Base-by-base conservation (phyloP, 257 asterid genomes). In the Leptodermis oblonga region DNA sequence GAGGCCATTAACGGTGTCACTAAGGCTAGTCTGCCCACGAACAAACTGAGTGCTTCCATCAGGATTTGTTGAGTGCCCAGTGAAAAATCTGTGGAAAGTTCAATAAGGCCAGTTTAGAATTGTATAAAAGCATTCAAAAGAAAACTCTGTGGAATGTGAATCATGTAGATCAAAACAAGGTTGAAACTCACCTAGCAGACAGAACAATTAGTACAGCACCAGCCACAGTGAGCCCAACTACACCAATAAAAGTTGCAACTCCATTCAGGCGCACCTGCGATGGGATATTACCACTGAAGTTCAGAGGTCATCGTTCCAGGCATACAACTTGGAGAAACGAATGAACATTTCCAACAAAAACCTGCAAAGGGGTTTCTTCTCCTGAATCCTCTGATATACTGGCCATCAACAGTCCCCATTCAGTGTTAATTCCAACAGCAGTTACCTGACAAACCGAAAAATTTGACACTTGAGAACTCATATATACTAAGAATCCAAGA, bases 351-450 rank as follows among this genome's bases (percentile, higher is more conserved):
- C 6, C 0, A 36, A 61, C 39, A 28, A 36, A 49, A 78, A 93
- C 98, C 99, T 93, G 99, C 81, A 93, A 77, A 15, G 97, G 99
- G 64, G 97, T 93, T 86, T 90, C 99, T 88, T 88, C 99, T 70
- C 95, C 96, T n/a, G 71, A 90, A 80, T 93, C 99, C 84, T 93
- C 97, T 68, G 96, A 88, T 76, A 93, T 87, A 71, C 92, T 93
- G 10, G 97, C 94, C 97, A 93, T 90, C 85, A 93, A 72, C 82
- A 93, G 80, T 79, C 99, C 99, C 99, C 99, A 93, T 70, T 93
- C 99, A 15, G 99, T 93, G 78, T 88, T 90, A 48, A 93, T 82
- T 74, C 99, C 99, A 10, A 93, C 96, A 72, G 95, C 96, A 71
- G 97, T 92, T 56, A 89, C 96, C 97, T 92, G 75, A 76, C 20